Evolutionary conservation across 1,139 yeast species (phyloP).

Genomic region (Sugiyamaella sp.): DNA sequence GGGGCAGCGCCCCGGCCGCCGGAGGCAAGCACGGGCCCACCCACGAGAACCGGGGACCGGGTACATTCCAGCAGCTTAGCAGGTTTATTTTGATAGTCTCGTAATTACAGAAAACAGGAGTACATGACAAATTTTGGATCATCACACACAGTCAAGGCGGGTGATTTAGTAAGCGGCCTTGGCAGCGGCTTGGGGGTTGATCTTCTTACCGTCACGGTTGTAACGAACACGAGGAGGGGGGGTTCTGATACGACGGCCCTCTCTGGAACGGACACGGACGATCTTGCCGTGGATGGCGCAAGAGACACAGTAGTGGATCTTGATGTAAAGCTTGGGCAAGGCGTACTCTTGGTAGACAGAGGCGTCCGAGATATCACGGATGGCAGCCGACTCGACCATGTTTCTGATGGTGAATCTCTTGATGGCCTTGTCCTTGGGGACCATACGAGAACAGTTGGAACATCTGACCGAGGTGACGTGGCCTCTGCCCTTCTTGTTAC

Average conservation of each 20-base stretch:
- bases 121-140: slow-evolving; percentile 19
- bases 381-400: slow-evolving; percentile 99
- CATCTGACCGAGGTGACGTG: slow-evolving; percentile 99
- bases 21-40: no score
- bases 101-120: slow-evolving; percentile 14
- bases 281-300: slow-evolving; percentile 99
- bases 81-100: slow-evolving; percentile 15
- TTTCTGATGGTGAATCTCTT: slow-evolving; percentile 99
- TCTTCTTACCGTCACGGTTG: slow-evolving; percentile 90
- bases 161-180: slow-evolving; percentile 65
- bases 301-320: slow-evolving; percentile 99
- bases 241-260: slow-evolving; percentile 97
- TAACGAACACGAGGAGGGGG: slow-evolving; percentile 99
- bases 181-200: slow-evolving; percentile 97
- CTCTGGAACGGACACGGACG: slow-evolving; percentile 99
- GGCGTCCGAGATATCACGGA: slow-evolving; percentile 99
- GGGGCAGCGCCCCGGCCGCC: no score
- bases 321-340: slow-evolving; percentile 99
- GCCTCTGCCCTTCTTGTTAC: slow-evolving; percentile 99
- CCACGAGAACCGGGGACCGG: no score
- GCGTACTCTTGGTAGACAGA: slow-evolving; percentile 99
- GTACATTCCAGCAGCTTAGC: not conserved
- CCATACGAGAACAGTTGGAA: slow-evolving; percentile 99
- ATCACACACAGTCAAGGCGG: slow-evolving; percentile 14
- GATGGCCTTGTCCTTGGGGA: slow-evolving; percentile 99